Evolutionary conservation across 2,329 filamentous ascomycete genomes (phyloP).

Genomic region (Fusarium sp.): DNA sequence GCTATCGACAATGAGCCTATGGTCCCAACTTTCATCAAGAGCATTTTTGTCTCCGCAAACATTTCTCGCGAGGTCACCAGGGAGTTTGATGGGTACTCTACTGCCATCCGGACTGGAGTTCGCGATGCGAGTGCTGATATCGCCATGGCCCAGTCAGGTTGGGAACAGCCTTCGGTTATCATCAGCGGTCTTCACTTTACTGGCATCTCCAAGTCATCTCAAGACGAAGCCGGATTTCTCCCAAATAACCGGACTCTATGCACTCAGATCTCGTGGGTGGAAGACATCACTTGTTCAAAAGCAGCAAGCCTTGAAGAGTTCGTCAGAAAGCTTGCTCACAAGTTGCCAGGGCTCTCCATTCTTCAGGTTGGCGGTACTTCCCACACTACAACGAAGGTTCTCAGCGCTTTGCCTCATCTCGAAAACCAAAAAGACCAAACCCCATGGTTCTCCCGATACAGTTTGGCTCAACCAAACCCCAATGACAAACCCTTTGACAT

Average conservation of each 20-base stretch:
- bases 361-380: slow-evolving; percentile 55
- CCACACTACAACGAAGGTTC: slow-evolving; percentile 38
- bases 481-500: slow-evolving; percentile 13
- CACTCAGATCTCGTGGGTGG: slow-evolving; percentile 63
- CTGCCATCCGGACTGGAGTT: slow-evolving; percentile 53
- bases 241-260: slow-evolving; percentile 64
- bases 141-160: slow-evolving; percentile 56
- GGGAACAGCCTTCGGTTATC: slow-evolving; percentile 55
- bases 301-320: slow-evolving; percentile 45
- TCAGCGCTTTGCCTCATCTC: slow-evolving; percentile 47
- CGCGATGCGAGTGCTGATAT: slow-evolving; percentile 60
- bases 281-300: slow-evolving; percentile 51
- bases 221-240: slow-evolving; percentile 56
- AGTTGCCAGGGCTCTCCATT: slow-evolving; percentile 55
- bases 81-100: slow-evolving; percentile 59
- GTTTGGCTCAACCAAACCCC: slow-evolving; percentile 42
- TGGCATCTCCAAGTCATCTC: slow-evolving; percentile 48
- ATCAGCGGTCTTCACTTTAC: slow-evolving; percentile 62
- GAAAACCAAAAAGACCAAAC: slow-evolving; percentile 37
- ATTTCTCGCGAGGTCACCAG: slow-evolving; percentile 51
- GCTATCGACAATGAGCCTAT: slow-evolving; percentile 61
- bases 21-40: slow-evolving; percentile 63
- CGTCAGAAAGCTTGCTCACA: slow-evolving; percentile 55
- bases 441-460: slow-evolving; percentile 54
- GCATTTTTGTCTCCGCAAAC: slow-evolving; percentile 60